Conservation (phyloP, 2,329 filamentous ascomycete species). For the Beauveria sp. region DNA sequence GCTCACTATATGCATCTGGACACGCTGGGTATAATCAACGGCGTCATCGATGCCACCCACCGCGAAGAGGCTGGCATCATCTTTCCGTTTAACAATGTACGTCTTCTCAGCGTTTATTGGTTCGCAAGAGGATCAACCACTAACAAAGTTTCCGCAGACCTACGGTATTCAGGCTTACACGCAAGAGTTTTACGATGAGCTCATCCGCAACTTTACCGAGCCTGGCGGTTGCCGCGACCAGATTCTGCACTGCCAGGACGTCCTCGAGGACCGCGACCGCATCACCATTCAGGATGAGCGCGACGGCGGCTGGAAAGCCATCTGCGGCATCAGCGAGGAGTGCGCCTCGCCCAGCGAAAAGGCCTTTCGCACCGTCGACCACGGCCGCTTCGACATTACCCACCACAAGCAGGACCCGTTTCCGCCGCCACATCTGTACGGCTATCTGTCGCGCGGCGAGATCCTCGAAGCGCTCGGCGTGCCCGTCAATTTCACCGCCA, state of each 20-base stretch:
- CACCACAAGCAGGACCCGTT: conserved; percentile 51
- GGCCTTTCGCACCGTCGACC: conserved; percentile 45
- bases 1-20: conserved; percentile 46
- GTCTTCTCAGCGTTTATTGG: not conserved
- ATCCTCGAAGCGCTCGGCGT: conserved; percentile 55
- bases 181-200: conserved; percentile 28
- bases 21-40: conserved; percentile 63
- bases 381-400: conserved; percentile 54
- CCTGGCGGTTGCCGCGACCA: conserved; percentile 44
- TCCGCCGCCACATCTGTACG: conserved; percentile 51
- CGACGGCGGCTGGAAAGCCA: conserved; percentile 21
- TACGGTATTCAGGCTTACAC: conserved; percentile 55
- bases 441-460: conserved; percentile 52
- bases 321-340: conserved; percentile 42
- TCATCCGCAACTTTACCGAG: conserved; percentile 23
- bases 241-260: conserved; percentile 42
- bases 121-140: no score
- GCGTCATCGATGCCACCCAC: conserved; percentile 55
- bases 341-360: conserved; percentile 46
- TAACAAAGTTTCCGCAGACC: conserved; percentile 14
- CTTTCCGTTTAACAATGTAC: conserved; percentile 55
- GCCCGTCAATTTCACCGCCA: conserved; percentile 48
- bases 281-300: conserved; percentile 30
- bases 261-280: conserved; percentile 44
- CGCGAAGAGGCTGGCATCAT: conserved; percentile 50